A percentile compares a stretch with the other conserved stretches of the same genome.
Evolutionary conservation across 2,329 filamentous ascomycete species (phyloP).

Genomic region (Colletotrichum godetiae): DNA sequence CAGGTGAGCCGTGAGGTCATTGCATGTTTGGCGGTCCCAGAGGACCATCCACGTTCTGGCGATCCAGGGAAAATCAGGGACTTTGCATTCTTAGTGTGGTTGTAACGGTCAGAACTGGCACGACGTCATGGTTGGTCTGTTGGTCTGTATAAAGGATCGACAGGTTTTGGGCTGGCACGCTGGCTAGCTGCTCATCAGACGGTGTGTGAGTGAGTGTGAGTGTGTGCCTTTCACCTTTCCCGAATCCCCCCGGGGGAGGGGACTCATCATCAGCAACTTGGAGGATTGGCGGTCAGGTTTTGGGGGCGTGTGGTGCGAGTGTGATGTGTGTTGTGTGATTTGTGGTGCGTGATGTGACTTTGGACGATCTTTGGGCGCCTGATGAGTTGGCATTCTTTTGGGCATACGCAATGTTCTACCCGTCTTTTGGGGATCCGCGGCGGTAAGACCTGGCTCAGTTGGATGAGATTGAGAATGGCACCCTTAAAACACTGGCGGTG

Average conservation of each 20-base stretch:
- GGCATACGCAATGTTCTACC: neutral
- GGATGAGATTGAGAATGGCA: neutral
- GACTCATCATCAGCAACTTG: neutral
- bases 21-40: neutral
- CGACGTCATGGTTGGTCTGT: slow-evolving; percentile 15
- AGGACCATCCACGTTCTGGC: neutral
- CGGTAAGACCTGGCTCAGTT: neutral
- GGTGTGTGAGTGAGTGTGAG: too few relatives aligned
- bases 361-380: slow-evolving; percentile 6
- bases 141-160: neutral
- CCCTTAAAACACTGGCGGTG: neutral
- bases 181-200: neutral
- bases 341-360: neutral
- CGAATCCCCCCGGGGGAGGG: neutral
- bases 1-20: slow-evolving; percentile 22
- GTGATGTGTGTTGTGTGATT: neutral
- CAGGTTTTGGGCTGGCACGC: neutral
- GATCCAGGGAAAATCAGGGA: slow-evolving; percentile 13
- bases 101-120: neutral
- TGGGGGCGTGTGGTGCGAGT: neutral
- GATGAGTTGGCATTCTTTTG: slow-evolving; percentile 2
- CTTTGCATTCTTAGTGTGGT: neutral
- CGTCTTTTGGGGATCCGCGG: too few relatives aligned
- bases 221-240: too few relatives aligned
- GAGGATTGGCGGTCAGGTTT: neutral